phyloP scores from a whole-genome alignment of 2,329 filamentous ascomycete species.

The Dothideomycetes sp. region DNA sequence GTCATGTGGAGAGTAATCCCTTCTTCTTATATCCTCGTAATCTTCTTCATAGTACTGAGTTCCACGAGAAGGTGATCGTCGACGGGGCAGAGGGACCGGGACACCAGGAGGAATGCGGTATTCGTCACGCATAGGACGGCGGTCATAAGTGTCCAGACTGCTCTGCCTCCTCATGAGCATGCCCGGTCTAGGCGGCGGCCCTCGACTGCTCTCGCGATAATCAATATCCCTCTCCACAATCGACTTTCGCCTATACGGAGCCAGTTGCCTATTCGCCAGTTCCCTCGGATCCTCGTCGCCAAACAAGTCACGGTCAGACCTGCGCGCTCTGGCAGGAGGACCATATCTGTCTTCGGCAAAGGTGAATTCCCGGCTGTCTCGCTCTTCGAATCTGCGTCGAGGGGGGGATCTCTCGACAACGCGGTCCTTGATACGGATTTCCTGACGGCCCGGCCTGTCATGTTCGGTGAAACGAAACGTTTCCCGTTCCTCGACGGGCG shows the following conservation, averaged over 20 bases:
- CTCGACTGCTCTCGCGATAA: slow-evolving; percentile 29
- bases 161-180: slow-evolving; percentile 75
- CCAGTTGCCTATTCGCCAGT: slow-evolving; percentile 43
- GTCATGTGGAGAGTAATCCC: slow-evolving; percentile 32
- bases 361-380: too few relatives aligned
- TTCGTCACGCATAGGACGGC: slow-evolving; percentile 56
- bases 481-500: slow-evolving; percentile 29
- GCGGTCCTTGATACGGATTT: slow-evolving; percentile 35
- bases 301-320: slow-evolving; percentile 37
- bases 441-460: slow-evolving; percentile 31
- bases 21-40: slow-evolving; percentile 49
- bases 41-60: slow-evolving; percentile 59
- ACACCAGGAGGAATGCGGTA: slow-evolving; percentile 58
- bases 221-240: slow-evolving; percentile 49
- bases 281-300: slow-evolving; percentile 39
- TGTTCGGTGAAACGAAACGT: slow-evolving; percentile 33
- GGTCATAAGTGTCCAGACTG: slow-evolving; percentile 83
- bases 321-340: slow-evolving; percentile 22
- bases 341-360: slow-evolving; percentile 40
- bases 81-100: slow-evolving; percentile 55
- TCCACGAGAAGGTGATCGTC: slow-evolving; percentile 45
- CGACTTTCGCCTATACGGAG: slow-evolving; percentile 49
- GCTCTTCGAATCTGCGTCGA: slow-evolving; percentile 36
- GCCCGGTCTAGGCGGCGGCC: slow-evolving; percentile 51
- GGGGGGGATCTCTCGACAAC: slow-evolving; percentile 23